Evolutionary conservation across 2,329 filamentous ascomycete species (phyloP), one percentile per base, ranked within the genome.

Genomic region (Fusarium pseudonygamai): DNA sequence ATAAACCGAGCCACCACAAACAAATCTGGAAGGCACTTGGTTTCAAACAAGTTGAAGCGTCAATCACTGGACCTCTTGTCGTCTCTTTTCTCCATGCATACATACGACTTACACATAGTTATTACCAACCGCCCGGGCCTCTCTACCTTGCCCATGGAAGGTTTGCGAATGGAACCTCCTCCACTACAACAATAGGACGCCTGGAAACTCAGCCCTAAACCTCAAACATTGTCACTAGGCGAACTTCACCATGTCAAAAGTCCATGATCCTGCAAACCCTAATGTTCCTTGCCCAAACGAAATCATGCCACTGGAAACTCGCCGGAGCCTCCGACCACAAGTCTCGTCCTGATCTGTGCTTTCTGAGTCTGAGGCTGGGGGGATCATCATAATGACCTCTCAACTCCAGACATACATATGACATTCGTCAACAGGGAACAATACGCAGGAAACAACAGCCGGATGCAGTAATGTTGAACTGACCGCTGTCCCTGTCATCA

Each of bases 1-100:
- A 71, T 71, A 68, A 72, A 67, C 40, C 70, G 61, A 66, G 53
- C 47, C 37, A 58, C 50, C 40, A n/a, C 28, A 57, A 47, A 68
- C 45, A 61, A 36, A 55, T 62, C 34, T 42, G 45, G 61, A 71
- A 74, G 49, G 47, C 40, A 49, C 58, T 58, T 37, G 30, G 46
- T 24, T 58, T 39, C 34, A 34, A 50, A 55, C 30, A 22, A 20
- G 36, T 52, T 62, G 53, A 39, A 61, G 53, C 34, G 43, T 47
- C 34, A 55, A n/a, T 18, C 34, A 28, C 42, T 45, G 42, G 42
- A 45, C 20, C 28, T 63, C 40, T 62, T 46, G 60, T 67, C 34
- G 37, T 67, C 46, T 72, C 43, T 56, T 64, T 66, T 40, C 69
- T 58, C 50, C 20, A 16, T 55, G 20, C 26, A 28, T 28, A 46